Evolutionary conservation across 495 filamentous ascomycete genomes (phyloP).

Genomic region (Annulohypoxylon maeteangense): DNA sequence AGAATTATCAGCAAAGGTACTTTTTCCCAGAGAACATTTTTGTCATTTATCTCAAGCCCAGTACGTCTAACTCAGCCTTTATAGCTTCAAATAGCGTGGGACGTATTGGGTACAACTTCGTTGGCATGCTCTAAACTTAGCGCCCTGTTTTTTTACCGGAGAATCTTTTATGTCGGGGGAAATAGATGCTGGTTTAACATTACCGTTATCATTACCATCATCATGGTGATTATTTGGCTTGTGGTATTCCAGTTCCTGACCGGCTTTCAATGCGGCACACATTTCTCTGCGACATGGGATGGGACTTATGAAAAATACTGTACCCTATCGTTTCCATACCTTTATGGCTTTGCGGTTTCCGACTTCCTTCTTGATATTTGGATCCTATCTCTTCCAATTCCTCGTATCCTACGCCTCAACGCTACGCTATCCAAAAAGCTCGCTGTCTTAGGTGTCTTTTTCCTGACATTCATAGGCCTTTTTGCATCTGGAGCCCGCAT

Average conservation of each 20-base stretch:
- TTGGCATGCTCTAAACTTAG: constrained; percentile 32
- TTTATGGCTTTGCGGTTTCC: background rate
- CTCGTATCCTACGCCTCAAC: constrained; percentile 14
- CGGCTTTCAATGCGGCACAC: constrained; percentile 39
- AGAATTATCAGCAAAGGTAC: constrained; percentile 13
- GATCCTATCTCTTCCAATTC: background rate
- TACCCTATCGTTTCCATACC: background rate
- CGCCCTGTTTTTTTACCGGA: constrained; percentile 38
- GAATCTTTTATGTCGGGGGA: constrained; percentile 26
- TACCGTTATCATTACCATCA: constrained; percentile 4
- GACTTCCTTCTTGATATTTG: constrained; percentile 4
- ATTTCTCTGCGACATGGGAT: constrained; percentile 34
- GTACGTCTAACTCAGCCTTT: background rate
- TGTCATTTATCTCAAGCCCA: background rate
- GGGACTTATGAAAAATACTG: background rate
- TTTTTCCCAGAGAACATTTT: background rate
- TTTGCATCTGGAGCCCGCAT: constrained; percentile 26
- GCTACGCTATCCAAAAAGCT: constrained; percentile 6
- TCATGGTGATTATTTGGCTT: constrained; percentile 23
- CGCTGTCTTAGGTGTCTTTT: constrained; percentile 18
- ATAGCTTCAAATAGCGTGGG: constrained; percentile 24
- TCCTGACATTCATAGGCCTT: constrained; percentile 19
- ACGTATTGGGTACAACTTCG: constrained; percentile 26
- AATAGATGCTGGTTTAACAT: background rate
- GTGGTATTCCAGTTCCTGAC: constrained; percentile 31